Conservation (phyloP, 192 early-diverging fungal species). For the Podila epigama region DNA sequence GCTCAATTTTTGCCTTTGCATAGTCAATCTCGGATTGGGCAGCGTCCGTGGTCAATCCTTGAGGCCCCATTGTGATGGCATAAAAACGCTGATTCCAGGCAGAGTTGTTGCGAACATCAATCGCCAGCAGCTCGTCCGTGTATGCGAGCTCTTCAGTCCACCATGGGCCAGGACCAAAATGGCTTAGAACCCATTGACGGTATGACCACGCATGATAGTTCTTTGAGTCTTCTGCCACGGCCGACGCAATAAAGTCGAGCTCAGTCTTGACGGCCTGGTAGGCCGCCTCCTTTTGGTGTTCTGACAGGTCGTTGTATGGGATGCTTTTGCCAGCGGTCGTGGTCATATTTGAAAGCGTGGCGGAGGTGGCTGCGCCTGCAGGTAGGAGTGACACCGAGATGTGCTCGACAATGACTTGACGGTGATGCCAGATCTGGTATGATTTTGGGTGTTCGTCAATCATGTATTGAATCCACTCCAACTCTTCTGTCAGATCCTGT, state of each 20-base stretch:
- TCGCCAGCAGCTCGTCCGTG: conserved; percentile 71
- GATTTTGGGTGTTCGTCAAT: conserved; percentile 85
- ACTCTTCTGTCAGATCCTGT: conserved; percentile 71
- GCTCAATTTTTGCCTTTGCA: conserved; percentile 68
- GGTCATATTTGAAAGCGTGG: neutral
- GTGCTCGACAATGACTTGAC: conserved; percentile 73
- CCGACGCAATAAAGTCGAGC: conserved; percentile 70
- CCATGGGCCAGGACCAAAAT: conserved; percentile 63
- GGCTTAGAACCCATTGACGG: conserved; percentile 89
- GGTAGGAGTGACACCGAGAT: conserved; percentile 6
- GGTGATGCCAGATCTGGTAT: conserved; percentile 96
- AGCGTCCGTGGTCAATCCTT: conserved; percentile 46
- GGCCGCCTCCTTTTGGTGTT: conserved; percentile 43
- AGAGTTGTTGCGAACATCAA: conserved; percentile 96
- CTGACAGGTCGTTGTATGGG: conserved; percentile 13
- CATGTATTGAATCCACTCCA: conserved; percentile 79
- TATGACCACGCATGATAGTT: conserved; percentile 99
- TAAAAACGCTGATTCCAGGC: conserved; percentile 99
- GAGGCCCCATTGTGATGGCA: conserved; percentile 58
- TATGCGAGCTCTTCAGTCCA: conserved; percentile 86
- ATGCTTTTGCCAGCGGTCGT: conserved; percentile 10
- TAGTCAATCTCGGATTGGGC: conserved; percentile 74
- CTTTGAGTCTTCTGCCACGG: conserved; percentile 86
- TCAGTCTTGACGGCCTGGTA: conserved; percentile 63
- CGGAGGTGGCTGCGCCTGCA: conserved; percentile 20